Evolutionary conservation across 441 rosid species (phyloP), one percentile per base, ranked within the genome.

Genomic region (Bocquillonia castaneifolia): DNA sequence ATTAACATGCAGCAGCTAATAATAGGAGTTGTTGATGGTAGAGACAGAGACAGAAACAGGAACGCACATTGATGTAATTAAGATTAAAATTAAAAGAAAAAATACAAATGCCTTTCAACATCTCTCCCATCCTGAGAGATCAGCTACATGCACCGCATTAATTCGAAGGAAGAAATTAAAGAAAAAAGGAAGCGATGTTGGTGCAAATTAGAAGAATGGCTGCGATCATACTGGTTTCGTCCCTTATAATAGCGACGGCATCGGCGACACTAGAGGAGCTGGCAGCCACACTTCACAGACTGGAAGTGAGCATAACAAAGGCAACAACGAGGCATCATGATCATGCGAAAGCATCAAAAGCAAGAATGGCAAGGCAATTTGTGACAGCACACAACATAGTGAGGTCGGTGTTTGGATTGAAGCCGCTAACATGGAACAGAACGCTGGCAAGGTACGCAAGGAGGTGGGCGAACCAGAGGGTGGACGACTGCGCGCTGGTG

Each of bases 351-450:
- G 47, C 15, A 5, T 42, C 53, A 18, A 56, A 10, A 55, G 15
- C 17, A 3, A 3, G 51, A n/a, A 10, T 45, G 17, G 51, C 80
- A 0, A 42, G 2, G 0, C 75, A 72, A 7, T 83, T 75, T 71
- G 55, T 82, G 22, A 0, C 13, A 1, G 83, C 87, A 0, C 90
- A 85, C 74, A 86, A 91, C 83, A 6, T 3, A 1, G 72, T 74
- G 4, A 79, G 96, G 45, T 14, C 1, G 4, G 5, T 28, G 6
- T 17, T 59, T 50, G 77, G 80, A 48, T 63, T 68, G 10, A 73
- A 75, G 31, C 82, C 83, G 0, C 20, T 89, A 62, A 1, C 0
- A 3, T 89, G 96, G 96, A 65, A 89, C 76, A 20, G 17, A 2
- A 67, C 7, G 12, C 62, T 91, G 18, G 85, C 85, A 3, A 63